phyloP scores from a whole-genome alignment of 2,329 filamentous ascomycete species.

The Cercospora janseana region DNA sequence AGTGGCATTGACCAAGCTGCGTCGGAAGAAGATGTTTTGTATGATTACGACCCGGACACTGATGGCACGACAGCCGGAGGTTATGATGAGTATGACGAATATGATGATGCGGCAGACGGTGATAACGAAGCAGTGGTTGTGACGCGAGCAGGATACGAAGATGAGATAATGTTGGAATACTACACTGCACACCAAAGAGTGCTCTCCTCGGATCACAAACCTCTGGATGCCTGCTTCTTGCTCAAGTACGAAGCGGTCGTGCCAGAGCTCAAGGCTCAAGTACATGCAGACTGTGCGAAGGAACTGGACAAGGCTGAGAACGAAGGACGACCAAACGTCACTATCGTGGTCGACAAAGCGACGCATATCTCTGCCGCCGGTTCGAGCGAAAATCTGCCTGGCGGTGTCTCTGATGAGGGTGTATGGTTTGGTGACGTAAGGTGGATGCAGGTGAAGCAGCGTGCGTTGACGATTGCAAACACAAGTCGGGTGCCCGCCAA shows the following conservation, averaged over 20 bases:
- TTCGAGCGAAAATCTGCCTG: conserved; percentile 16
- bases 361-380: conserved; percentile 35
- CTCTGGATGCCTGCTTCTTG: conserved; percentile 76
- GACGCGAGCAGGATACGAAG: conserved; percentile 59
- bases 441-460: conserved; percentile 64
- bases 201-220: conserved; percentile 93
- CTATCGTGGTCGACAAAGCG: conserved; percentile 68
- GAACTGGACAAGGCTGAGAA: conserved; percentile 91
- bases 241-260: conserved; percentile 84
- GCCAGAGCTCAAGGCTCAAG: conserved; percentile 75
- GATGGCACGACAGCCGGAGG: conserved; percentile 61
- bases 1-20: conserved; percentile 70
- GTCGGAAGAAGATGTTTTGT: conserved; percentile 79
- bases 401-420: conserved; percentile 51
- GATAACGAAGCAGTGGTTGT: conserved; percentile 50
- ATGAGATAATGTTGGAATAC: conserved; percentile 57
- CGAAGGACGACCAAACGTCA: conserved; percentile 70
- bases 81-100: conserved; percentile 55
- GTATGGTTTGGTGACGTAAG: conserved; percentile 76
- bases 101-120: conserved; percentile 49
- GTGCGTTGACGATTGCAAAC: conserved; percentile 82
- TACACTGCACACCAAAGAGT: conserved; percentile 89
- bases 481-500: conserved; percentile 79
- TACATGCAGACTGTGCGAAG: conserved; percentile 82
- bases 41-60: conserved; percentile 83